Evolutionary conservation across 495 filamentous ascomycete species (phyloP).

Genomic region (Sordaria brevicollis): DNA sequence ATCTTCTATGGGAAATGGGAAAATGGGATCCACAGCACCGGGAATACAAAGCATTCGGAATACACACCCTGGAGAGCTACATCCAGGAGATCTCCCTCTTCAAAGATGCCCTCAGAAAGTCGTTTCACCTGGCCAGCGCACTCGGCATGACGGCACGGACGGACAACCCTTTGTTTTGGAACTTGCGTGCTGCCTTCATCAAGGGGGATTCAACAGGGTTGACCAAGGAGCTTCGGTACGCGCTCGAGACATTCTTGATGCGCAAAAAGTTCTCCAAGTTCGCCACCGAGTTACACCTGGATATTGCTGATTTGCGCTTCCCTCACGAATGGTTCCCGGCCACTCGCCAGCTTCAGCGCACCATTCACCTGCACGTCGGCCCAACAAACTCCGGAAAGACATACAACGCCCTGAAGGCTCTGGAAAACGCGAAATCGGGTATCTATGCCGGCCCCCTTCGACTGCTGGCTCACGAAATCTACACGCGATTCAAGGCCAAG

Average conservation of each 20-base stretch:
- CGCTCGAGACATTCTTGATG: constrained; percentile 44
- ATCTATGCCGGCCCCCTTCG: constrained; percentile 89
- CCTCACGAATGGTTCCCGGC: constrained; percentile 87
- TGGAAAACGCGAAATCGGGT: constrained; percentile 64
- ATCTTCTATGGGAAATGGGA: constrained; percentile 7
- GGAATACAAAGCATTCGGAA: constrained; percentile 23
- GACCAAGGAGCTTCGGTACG: constrained; percentile 47
- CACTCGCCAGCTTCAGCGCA: constrained; percentile 67
- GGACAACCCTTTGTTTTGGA: constrained; percentile 41
- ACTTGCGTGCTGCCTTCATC: constrained; percentile 48
- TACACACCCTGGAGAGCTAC: constrained; percentile 18
- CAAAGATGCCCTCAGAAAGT: constrained; percentile 19
- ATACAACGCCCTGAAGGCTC: constrained; percentile 82
- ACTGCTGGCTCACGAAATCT: constrained; percentile 89
- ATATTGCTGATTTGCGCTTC: constrained; percentile 67
- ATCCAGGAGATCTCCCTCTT: constrained; percentile 27
- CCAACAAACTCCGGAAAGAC: constrained; percentile 99
- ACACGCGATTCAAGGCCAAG: constrained; percentile 64
- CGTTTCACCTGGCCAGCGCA: constrained; percentile 26
- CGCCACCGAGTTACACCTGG: constrained; percentile 42
- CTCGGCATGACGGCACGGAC: constrained; percentile 16
- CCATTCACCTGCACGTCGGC: constrained; percentile 86
- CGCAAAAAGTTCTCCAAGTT: constrained; percentile 23
- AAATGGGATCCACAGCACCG: constrained; percentile 2
- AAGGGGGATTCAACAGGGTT: constrained; percentile 37